Percentiles rank a stretch among this genome's conserved stretches.
Evolutionary conservation across 257 asterid species (phyloP).

Genomic region (Perilla frutescens): DNA sequence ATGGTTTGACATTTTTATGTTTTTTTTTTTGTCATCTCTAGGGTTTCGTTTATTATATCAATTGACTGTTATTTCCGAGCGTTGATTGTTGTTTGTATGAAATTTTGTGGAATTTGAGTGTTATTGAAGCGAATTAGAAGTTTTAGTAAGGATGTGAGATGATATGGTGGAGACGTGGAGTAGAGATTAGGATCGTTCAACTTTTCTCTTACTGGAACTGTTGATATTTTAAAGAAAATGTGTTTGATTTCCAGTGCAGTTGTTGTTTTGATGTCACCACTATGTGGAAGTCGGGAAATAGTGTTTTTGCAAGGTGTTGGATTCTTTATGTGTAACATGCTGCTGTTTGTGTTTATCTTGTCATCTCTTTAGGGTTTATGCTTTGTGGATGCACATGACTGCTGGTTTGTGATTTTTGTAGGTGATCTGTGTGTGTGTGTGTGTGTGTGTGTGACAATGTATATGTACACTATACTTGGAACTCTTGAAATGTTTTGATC

Average conservation of each 20-base stretch:
- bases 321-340: not conserved
- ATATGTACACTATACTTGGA: too few relatives aligned
- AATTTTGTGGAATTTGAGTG: constrained; percentile 30
- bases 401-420: too few relatives aligned
- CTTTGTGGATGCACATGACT: too few relatives aligned
- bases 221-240: not conserved
- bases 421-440: too few relatives aligned
- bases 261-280: too few relatives aligned
- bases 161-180: not conserved
- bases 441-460: too few relatives aligned
- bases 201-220: not conserved
- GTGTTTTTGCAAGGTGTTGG: not conserved
- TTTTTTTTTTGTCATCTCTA: constrained; percentile 29
- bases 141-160: not conserved
- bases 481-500: too few relatives aligned
- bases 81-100: not conserved
- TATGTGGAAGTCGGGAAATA: too few relatives aligned
- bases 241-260: not conserved
- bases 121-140: constrained; percentile 26
- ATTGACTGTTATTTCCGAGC: not conserved
- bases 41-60: constrained; percentile 31
- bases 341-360: not conserved
- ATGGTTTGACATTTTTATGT: not conserved
- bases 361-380: not conserved
- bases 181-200: not conserved